phyloP scores from a whole-genome alignment of 495 filamentous ascomycete species.

The Penicillium robsamsonii region DNA sequence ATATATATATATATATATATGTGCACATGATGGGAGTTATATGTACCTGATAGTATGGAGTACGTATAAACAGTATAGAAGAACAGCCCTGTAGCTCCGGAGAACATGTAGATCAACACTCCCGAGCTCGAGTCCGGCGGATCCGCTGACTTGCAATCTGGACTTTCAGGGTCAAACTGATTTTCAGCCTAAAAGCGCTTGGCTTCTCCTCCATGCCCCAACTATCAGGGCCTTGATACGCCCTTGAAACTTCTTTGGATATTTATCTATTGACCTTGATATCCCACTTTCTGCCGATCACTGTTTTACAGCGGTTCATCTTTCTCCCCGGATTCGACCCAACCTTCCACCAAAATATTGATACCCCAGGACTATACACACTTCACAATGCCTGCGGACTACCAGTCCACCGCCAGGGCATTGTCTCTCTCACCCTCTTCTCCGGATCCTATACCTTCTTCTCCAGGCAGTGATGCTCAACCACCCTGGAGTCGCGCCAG shows the following conservation, averaged over 20 bases:
- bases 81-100: neutral
- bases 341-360: conserved; percentile 5
- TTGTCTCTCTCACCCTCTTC: conserved; percentile 60
- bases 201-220: conserved; percentile 12
- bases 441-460: conserved; percentile 35
- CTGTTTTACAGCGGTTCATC: neutral
- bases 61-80: neutral
- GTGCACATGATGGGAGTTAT: no score
- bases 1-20: neutral
- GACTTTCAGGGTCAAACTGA: conserved; percentile 3
- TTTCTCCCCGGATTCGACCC: conserved; percentile 5
- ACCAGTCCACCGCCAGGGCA: conserved; percentile 62
- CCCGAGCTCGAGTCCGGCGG: conserved; percentile 11
- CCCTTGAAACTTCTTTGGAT: conserved; percentile 11
- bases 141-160: conserved; percentile 11
- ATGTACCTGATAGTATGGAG: neutral
- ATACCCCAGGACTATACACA: conserved; percentile 9
- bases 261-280: neutral
- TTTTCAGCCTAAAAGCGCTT: conserved; percentile 10
- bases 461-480: conserved; percentile 36
- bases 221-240: conserved; percentile 13
- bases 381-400: conserved; percentile 53
- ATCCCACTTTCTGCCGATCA: conserved; percentile 15
- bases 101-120: conserved; percentile 7
- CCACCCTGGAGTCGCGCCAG: conserved; percentile 42